Base-by-base conservation (phyloP, 805 yeast genomes). In the Lipomyces mesembrius region DNA sequence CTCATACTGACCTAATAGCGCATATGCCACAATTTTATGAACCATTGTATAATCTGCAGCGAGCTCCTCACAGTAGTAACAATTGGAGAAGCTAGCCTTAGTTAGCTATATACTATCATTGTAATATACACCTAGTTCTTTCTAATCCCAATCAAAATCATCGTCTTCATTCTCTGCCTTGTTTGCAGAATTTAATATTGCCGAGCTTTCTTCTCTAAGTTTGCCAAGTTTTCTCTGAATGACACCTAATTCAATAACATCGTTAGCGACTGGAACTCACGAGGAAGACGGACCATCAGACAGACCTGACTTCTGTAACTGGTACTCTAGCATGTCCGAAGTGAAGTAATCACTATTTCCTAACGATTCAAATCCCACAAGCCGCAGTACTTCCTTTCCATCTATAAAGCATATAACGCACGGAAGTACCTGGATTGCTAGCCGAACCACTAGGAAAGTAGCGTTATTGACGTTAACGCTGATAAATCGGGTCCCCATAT, bases 311-410 rank as follows among this genome's bases (percentile, higher is more conserved):
- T 64, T 64, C 20, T 70, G 65, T 58, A 76, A 70, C 35, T 61
- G 67, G 43, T 70, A 74, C 73, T 89, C 93, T 67, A 90, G 77
- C 1, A 80, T 73, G 55, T 80, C 82, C 8, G 84, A 72, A 2
- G 80, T 73, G 71, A 88, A 87, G 53, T 80, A 83, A 60, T 82
- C 81, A 2, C 81, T 78, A 60, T 82, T 78, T 46, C 80, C 81
- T 56, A 91, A 77, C 39, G 84, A 83, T 61, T 87, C 88, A 73
- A 91, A 88, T 5, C 97, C 97, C 4, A 90, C 82, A 4, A 90
- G 73, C 67, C 91, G 78, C 14, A 83, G 81, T 3, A 80, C 74
- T 72, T 90, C 94, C 56, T 81, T 77, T 0, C 93, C 93, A 49
- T 83, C 79, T 12, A 78, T 79, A 74, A 88, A 91, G 8, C 86